Conservation (phyloP, 805 yeast genomes). For the Danielia reshetovae region DNA sequence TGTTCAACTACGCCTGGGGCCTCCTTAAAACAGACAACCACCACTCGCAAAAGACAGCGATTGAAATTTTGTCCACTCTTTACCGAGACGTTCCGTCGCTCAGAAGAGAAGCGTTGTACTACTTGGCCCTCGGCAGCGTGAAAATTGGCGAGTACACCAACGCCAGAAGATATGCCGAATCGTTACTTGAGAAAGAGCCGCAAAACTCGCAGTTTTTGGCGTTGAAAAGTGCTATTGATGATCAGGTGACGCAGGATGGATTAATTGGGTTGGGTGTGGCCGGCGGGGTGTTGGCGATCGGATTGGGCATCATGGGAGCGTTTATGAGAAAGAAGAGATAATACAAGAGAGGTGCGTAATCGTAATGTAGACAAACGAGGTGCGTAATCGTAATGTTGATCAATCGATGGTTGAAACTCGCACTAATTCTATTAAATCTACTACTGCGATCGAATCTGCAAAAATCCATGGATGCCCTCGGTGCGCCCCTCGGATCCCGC, state of each 20-base stretch:
- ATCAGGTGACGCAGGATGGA: constrained; percentile 81
- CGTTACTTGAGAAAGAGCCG: constrained; percentile 75
- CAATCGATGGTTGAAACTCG: too few species aligned
- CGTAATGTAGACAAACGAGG: too few species aligned
- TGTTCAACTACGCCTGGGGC: constrained; percentile 97
- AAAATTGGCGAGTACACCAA: constrained; percentile 84
- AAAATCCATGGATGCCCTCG: too few species aligned
- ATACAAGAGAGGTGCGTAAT: too few species aligned
- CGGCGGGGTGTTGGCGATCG: constrained; percentile 81
- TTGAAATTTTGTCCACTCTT: constrained; percentile 63
- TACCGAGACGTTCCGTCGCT: constrained; percentile 77
- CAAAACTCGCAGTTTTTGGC: constrained; percentile 73
- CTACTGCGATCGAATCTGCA: too few species aligned
- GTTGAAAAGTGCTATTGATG: constrained; percentile 74
- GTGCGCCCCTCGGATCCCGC: too few species aligned
- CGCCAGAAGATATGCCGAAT: constrained; percentile 81
- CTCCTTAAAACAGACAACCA: constrained; percentile 65
- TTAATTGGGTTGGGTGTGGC: constrained; percentile 83
- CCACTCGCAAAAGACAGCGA: constrained; percentile 73
- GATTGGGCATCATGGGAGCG: constrained; percentile 58
- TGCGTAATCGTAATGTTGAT: too few species aligned
- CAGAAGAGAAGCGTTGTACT: constrained; percentile 86
- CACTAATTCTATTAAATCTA: too few species aligned
- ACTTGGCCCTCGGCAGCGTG: constrained; percentile 80
- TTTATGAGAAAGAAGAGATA: constrained; percentile 32